Conservation (phyloP, 805 yeast species). For the Yarrowia hollandica region DNA sequence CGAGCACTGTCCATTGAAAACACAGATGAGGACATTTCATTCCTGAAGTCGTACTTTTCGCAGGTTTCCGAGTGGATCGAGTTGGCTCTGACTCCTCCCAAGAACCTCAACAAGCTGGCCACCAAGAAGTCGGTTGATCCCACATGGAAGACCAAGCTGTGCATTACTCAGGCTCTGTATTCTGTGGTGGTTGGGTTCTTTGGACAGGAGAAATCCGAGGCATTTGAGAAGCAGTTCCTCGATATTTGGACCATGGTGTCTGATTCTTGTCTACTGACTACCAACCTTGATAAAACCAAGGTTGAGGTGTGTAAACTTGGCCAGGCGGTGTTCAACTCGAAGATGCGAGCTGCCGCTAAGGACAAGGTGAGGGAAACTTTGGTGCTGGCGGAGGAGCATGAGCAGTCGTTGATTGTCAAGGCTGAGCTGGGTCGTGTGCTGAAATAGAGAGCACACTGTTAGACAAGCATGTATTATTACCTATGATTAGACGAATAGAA, state of each 20-base stretch:
- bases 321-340: conserved; percentile 22
- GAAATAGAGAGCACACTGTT: no score
- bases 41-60: neutral
- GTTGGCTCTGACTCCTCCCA: conserved; percentile 2
- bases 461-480: neutral
- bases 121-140: conserved; percentile 16
- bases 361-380: conserved; percentile 12
- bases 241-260: conserved; percentile 4
- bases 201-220: neutral
- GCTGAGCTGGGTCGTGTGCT: conserved; percentile 5
- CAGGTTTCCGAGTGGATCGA: conserved; percentile 17
- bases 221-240: neutral
- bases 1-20: conserved; percentile 11
- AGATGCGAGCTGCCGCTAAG: neutral
- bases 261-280: neutral
- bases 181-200: conserved; percentile 14
- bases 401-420: conserved; percentile 25
- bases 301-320: conserved; percentile 23
- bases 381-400: conserved; percentile 10
- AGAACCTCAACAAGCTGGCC: conserved; percentile 17
- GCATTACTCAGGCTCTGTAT: conserved; percentile 4
- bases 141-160: conserved; percentile 17
- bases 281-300: conserved; percentile 15
- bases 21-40: neutral
- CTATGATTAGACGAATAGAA: neutral